Conservation (phyloP, 495 filamentous ascomycete species). For the Penicillium psychrofluorescens region DNA sequence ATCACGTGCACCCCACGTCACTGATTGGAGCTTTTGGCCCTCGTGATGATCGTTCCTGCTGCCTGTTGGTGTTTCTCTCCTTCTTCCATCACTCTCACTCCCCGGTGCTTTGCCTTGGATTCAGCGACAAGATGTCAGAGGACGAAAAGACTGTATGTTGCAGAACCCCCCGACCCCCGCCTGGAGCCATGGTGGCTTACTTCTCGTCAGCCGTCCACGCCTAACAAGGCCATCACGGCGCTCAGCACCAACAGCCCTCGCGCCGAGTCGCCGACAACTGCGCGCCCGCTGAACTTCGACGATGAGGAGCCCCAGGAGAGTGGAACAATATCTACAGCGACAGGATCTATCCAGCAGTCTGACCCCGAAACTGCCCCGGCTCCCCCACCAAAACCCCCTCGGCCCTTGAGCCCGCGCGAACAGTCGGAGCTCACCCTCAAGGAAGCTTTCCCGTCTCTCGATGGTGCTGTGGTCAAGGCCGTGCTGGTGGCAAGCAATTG, state of each 20-base stretch:
- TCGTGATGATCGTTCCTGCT: constrained; percentile 15
- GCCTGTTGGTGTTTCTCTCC: constrained; percentile 17
- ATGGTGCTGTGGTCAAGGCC: constrained; percentile 75
- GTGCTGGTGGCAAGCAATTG: constrained; percentile 81
- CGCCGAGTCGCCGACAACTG: constrained; percentile 81
- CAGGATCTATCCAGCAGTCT: constrained; percentile 27
- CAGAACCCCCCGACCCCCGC: background rate
- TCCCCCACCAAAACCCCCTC: constrained; percentile 79
- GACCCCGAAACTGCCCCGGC: constrained; percentile 48
- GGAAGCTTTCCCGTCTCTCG: constrained; percentile 88
- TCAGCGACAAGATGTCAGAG: constrained; percentile 26
- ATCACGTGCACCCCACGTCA: constrained; percentile 37
- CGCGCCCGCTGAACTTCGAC: constrained; percentile 75
- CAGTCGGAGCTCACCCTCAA: constrained; percentile 82
- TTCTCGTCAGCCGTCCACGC: constrained; percentile 17
- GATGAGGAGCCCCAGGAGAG: constrained; percentile 67
- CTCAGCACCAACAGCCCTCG: constrained; percentile 25
- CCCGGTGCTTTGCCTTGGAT: background rate
- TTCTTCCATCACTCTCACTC: background rate
- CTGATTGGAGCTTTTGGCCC: constrained; percentile 29
- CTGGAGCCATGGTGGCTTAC: constrained; percentile 13
- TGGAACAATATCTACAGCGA: constrained; percentile 31
- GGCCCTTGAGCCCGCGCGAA: constrained; percentile 71
- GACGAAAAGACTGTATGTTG: constrained; percentile 33
- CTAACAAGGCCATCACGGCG: constrained; percentile 25